A percentile compares a stretch with the other conserved stretches of the same genome.
These are phyloP conservation scores for Gracilaria domingensis DNA, from an alignment of 23 red algal genomes.

Conservation along the genomic window DNA sequence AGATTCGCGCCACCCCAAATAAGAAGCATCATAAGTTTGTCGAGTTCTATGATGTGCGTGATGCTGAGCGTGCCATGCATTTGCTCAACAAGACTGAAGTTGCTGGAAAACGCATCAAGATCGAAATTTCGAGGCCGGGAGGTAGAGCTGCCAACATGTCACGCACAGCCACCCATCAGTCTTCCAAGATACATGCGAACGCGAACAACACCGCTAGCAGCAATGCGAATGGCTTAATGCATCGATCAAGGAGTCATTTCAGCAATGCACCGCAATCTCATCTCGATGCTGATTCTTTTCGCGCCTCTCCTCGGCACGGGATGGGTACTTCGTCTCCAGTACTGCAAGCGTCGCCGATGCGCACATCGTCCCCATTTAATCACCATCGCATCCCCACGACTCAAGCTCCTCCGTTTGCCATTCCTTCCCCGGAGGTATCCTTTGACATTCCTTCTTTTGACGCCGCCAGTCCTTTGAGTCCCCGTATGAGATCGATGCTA, in stretches of 20 bases:
- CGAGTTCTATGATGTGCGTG: slow-evolving; percentile 88
- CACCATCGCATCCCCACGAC: not conserved
- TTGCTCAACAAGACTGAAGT: slow-evolving; percentile 81
- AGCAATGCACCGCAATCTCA: not conserved
- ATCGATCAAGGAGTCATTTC: not conserved
- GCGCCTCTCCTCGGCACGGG: not conserved
- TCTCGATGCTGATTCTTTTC: not conserved
- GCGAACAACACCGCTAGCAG: slow-evolving; percentile 12
- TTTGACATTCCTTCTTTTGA: slow-evolving; percentile 18
- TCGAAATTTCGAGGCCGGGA: slow-evolving; percentile 68
- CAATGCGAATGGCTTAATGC: not conserved
- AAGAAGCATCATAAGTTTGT: slow-evolving; percentile 87
- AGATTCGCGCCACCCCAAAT: slow-evolving; percentile 85
- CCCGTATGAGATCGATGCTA: slow-evolving; percentile 1
- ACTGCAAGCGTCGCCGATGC: not conserved
- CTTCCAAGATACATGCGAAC: slow-evolving; percentile 31
- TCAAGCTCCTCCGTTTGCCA: not conserved
- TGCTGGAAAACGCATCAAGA: slow-evolving; percentile 82
- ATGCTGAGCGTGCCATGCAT: slow-evolving; percentile 79
- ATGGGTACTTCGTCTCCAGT: not conserved
- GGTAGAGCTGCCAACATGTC: slow-evolving; percentile 44
- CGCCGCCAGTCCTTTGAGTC: not conserved
- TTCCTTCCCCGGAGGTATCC: slow-evolving; percentile 10
- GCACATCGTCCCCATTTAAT: slow-evolving; percentile 8
- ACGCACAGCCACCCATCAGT: not conserved